Base-by-base conservation (phyloP, 2,329 filamentous ascomycete genomes). In the Trichophyton schoenleinii region DNA sequence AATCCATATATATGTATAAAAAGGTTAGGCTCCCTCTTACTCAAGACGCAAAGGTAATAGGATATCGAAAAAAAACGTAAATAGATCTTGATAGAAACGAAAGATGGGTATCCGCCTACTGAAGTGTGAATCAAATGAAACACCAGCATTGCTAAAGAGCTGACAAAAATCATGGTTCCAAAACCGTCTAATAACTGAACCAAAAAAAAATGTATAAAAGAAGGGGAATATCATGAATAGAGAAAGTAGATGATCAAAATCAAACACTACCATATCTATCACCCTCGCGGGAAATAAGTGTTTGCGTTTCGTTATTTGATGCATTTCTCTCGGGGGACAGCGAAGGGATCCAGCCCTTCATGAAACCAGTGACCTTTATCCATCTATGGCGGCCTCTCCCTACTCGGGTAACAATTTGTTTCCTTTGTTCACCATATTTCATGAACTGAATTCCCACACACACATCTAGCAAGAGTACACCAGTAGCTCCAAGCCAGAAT, bases 401-500 rank as follows among this genome's bases (percentile, higher is more conserved):
- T 5, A 80, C 73, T 22, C 78, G 74, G 36, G 80, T 73, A 59
- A 80, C 75, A 59, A 77, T 73, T 62, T 70, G 74, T 48, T 73
- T 72, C 22, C 71, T 72, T 0, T 67, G 64, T 63, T 81, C 77
- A 7, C 83, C 81, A 67, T 84, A 87, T 65, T 81, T 74, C 65
- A 81, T 72, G 68, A 87, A 87, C 64, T 87, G 85, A 41, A 84
- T 69, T 0, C 83, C 84, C 60, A 87, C 81, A 28, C 79, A 80
- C 0, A 78, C 83, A 69, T 87, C 85, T 70, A 87, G 75, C 20
- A 78, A 74, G 5, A 87, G 72, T 1, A 87, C 84, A 7, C 85
- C 84, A 1, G 83, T 83, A 4, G 85, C 84, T 4, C 85, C 85
- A 0, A 87, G 76, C 70, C 84, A 87, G 70, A 87, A 87, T 0